phyloP scores from a whole-genome alignment of 2,329 filamentous ascomycete species.

The Cryphonectria nitschkei region DNA sequence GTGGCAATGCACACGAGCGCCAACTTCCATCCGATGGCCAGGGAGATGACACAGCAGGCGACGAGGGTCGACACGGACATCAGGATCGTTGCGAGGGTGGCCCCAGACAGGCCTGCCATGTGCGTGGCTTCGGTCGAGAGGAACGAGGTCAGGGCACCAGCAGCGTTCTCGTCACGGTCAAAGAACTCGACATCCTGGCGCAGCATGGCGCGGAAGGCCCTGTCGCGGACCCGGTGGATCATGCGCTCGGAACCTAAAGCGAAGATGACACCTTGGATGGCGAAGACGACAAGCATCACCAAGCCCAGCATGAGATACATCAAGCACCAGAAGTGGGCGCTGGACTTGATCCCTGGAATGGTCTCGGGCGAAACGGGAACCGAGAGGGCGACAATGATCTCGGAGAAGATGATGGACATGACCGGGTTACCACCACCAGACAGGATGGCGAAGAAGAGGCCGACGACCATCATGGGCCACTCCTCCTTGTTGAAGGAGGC shows the following conservation, averaged over 20 bases:
- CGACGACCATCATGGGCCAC: constrained; percentile 71
- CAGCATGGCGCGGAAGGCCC: constrained; percentile 83
- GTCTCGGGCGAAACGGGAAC: constrained; percentile 51
- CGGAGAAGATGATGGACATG: constrained; percentile 80
- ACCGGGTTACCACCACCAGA: constrained; percentile 73
- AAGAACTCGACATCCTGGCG: constrained; percentile 94
- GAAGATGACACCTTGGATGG: constrained; percentile 72
- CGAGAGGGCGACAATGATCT: constrained; percentile 76
- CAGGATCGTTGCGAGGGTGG: constrained; percentile 83
- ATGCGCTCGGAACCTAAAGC: constrained; percentile 86
- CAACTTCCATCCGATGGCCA: constrained; percentile 49
- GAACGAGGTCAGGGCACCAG: constrained; percentile 86
- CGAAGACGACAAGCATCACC: constrained; percentile 71
- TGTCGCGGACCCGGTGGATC: constrained; percentile 79
- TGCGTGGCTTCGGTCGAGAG: constrained; percentile 89
- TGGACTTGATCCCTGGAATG: constrained; percentile 62
- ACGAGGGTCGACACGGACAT: constrained; percentile 80
- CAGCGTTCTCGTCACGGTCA: constrained; percentile 85
- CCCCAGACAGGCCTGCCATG: constrained; percentile 83
- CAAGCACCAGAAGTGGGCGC: constrained; percentile 82
- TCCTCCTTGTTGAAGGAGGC: constrained; percentile 78
- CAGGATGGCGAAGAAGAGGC: constrained; percentile 74
- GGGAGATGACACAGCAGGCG: constrained; percentile 62
- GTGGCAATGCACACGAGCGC: constrained; percentile 47
- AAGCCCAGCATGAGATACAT: constrained; percentile 89